A percentile compares a stretch with the other conserved stretches of the same genome.
These are phyloP conservation scores for Mycena indigotica DNA, from an alignment of 768 basidiomycete species.

Conservation along the genomic window DNA sequence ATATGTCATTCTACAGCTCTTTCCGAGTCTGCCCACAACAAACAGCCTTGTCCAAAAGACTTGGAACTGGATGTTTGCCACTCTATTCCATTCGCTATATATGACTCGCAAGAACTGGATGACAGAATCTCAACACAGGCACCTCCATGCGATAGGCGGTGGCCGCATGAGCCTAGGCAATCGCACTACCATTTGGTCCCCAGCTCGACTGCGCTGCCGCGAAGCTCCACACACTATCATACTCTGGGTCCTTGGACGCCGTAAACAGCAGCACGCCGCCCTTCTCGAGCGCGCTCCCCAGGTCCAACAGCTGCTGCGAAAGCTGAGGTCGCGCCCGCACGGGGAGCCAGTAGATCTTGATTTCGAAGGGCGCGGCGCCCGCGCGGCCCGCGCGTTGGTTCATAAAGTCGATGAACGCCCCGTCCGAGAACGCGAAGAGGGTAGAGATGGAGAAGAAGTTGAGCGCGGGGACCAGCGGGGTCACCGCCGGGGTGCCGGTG, in stretches of 20 bases:
- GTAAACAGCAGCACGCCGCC: neutral
- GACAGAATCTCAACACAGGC: no score
- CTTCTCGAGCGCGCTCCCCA: neutral
- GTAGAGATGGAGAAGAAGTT: neutral
- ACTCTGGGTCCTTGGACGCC: neutral
- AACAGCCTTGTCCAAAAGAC: no score
- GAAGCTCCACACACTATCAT: neutral
- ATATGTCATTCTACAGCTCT: no score
- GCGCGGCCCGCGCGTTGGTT: neutral
- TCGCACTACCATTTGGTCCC: no score
- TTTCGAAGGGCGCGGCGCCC: neutral
- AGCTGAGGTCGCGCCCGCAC: neutral
- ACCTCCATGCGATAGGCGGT: no score
- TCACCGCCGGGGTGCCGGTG: neutral
- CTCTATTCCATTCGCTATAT: no score
- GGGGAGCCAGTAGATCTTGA: neutral
- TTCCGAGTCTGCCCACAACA: no score
- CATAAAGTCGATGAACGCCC: neutral
- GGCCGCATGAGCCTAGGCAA: no score
- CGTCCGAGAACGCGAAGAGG: neutral
- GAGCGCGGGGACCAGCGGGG: neutral
- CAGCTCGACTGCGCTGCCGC: neutral
- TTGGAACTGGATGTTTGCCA: no score
- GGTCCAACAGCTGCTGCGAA: neutral
- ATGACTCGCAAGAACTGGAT: no score